Evolutionary conservation across 352 stramenopile genomes (phyloP).

Genomic region (Blastocystis sp.): DNA sequence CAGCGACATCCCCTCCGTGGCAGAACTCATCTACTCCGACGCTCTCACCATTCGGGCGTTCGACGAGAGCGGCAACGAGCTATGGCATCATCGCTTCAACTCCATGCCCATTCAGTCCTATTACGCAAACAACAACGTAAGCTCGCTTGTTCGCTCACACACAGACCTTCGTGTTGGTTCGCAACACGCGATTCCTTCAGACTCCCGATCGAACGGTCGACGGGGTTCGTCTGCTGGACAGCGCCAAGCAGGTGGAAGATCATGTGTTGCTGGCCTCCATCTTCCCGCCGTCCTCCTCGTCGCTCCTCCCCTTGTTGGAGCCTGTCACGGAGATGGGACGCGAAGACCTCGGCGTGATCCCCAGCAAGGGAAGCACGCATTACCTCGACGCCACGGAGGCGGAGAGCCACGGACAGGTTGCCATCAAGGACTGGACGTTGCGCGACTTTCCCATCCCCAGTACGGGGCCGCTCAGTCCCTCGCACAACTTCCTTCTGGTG

Average conservation of each 20-base stretch:
- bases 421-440: not conserved
- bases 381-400: not conserved
- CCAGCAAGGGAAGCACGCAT: not conserved
- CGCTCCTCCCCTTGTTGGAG: not conserved
- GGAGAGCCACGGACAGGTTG: not conserved
- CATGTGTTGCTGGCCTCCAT: slow-evolving; percentile 7
- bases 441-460: not conserved
- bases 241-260: not conserved
- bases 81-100: not conserved
- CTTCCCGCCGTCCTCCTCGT: not conserved
- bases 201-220: not conserved
- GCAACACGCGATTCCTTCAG: not conserved
- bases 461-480: not conserved
- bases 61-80: not conserved
- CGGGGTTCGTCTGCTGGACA: not conserved
- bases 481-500: not conserved
- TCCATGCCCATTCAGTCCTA: slow-evolving; percentile 20
- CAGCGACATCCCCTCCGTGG: not conserved
- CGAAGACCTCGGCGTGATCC: not conserved
- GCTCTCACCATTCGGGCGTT: not conserved
- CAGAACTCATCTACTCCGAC: slow-evolving; percentile 11
- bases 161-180: slow-evolving; percentile 19
- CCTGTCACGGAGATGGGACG: too few species aligned
- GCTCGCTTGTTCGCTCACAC: too few species aligned
- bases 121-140: not conserved